phyloP scores from a whole-genome alignment of 495 filamentous ascomycete genomes.

The Cairneyella variabilis region DNA sequence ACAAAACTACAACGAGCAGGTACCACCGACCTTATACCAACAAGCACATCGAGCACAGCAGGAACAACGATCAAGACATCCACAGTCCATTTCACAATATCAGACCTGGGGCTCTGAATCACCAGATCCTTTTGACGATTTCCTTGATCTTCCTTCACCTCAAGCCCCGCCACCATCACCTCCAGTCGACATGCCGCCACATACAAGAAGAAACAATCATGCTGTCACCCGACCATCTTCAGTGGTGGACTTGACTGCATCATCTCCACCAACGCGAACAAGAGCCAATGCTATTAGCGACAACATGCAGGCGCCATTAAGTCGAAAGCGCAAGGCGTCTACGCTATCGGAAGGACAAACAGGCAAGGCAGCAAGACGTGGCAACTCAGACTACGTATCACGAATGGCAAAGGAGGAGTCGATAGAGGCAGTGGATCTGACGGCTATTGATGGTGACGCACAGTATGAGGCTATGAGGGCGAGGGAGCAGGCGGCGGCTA shows the following conservation, averaged over 20 bases:
- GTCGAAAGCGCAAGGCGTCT: slow-evolving; percentile 31
- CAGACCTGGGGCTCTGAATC: slow-evolving; percentile 11
- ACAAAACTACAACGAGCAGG: slow-evolving; percentile 1
- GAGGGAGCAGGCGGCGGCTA: slow-evolving; percentile 42
- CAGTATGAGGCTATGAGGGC: slow-evolving; percentile 38
- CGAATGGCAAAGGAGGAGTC: too few species aligned
- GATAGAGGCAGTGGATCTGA: slow-evolving; percentile 62
- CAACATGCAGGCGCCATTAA: slow-evolving; percentile 17
- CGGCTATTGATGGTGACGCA: slow-evolving; percentile 47
- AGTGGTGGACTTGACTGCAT: slow-evolving; percentile 30
- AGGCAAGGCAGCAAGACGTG: slow-evolving; percentile 12
- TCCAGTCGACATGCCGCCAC: too few species aligned
- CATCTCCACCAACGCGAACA: slow-evolving; percentile 13
- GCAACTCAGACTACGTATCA: slow-evolving; percentile 15
- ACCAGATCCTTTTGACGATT: slow-evolving; percentile 21
- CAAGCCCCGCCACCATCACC: background rate
- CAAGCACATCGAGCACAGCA: slow-evolving; percentile 13
- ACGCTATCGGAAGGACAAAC: slow-evolving; percentile 21
- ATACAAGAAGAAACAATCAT: too few species aligned
- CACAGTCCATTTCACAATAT: background rate
- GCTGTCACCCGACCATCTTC: slow-evolving; percentile 20
- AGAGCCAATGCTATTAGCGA: background rate
- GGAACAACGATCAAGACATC: too few species aligned
- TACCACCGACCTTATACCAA: slow-evolving; percentile 17
- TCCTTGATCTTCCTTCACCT: slow-evolving; percentile 1